These are phyloP conservation scores for Fusarium fujikuroi DNA, from an alignment of 2,329 filamentous ascomycete genomes.

Conservation along the genomic window DNA sequence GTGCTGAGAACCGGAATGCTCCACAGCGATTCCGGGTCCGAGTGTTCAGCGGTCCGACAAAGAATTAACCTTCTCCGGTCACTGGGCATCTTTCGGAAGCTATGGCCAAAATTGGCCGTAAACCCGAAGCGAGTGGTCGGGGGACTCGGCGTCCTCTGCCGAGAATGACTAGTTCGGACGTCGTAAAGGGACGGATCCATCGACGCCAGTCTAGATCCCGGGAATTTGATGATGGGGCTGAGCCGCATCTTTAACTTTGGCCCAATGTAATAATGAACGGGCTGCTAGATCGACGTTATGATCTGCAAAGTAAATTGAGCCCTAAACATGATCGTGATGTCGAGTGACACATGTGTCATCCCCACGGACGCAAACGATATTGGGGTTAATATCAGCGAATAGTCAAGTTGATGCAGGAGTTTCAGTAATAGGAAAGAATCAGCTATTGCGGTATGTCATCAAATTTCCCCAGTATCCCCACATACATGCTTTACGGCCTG, in stretches of 20 bases:
- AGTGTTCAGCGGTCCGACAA: conserved; percentile 1
- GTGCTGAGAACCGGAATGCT: neutral
- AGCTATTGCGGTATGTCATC: conserved; percentile 18
- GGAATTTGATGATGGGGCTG: conserved; percentile 4
- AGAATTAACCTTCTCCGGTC: neutral
- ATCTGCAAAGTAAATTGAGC: neutral
- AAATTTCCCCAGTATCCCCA: conserved; percentile 26
- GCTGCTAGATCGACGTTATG: conserved; percentile 6
- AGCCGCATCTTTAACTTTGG: conserved; percentile 9
- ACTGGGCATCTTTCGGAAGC: neutral
- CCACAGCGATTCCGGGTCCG: conserved; percentile 2
- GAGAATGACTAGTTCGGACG: neutral
- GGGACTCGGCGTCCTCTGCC: conserved; percentile 2
- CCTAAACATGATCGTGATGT: neutral
- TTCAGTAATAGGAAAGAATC: conserved; percentile 5
- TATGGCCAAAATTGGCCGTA: neutral
- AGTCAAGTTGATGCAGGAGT: conserved; percentile 1
- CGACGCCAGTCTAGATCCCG: neutral
- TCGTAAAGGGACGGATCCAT: neutral
- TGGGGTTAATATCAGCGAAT: neutral
- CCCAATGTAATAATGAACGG: neutral
- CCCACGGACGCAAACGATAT: neutral
- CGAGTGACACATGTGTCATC: neutral
- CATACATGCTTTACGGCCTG: neutral
- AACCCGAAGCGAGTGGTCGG: neutral